A percentile compares a stretch with the other conserved stretches of the same genome.
Evolutionary conservation across 2,329 filamentous ascomycete genomes (phyloP).

Genomic region (Ceratocystis lukuohia): DNA sequence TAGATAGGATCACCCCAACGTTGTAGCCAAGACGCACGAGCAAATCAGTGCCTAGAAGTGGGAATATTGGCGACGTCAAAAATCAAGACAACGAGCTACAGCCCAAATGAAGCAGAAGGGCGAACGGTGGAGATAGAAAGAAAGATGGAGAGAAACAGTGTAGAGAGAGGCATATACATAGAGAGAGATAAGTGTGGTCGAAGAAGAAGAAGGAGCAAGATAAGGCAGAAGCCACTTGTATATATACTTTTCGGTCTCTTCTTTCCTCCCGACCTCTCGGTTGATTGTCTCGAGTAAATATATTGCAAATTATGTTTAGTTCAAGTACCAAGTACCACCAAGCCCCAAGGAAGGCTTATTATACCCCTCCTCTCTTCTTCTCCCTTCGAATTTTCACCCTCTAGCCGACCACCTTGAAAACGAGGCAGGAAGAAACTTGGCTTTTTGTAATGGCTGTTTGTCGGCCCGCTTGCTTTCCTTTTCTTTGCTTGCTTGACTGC

Average conservation of each 20-base stretch:
- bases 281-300: neutral
- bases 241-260: neutral
- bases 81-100: neutral
- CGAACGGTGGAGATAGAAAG: neutral
- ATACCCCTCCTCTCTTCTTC: too few relatives aligned
- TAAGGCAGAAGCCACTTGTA: neutral
- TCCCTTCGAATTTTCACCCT: too few relatives aligned
- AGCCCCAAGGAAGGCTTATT: too few relatives aligned
- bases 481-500: too few relatives aligned
- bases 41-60: neutral
- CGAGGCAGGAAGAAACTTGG: too few relatives aligned
- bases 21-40: constrained; percentile 1
- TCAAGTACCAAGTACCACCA: too few relatives aligned
- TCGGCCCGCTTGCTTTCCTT: too few relatives aligned
- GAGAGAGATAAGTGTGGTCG: neutral
- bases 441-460: too few relatives aligned
- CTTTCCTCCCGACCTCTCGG: neutral
- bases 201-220: neutral
- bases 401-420: too few relatives aligned
- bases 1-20: neutral
- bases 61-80: neutral
- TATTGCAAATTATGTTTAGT: too few relatives aligned
- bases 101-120: neutral
- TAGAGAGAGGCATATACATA: neutral
- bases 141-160: neutral